Conservation (phyloP, 345 rosid genomes). For the Cardamine occulta region DNA sequence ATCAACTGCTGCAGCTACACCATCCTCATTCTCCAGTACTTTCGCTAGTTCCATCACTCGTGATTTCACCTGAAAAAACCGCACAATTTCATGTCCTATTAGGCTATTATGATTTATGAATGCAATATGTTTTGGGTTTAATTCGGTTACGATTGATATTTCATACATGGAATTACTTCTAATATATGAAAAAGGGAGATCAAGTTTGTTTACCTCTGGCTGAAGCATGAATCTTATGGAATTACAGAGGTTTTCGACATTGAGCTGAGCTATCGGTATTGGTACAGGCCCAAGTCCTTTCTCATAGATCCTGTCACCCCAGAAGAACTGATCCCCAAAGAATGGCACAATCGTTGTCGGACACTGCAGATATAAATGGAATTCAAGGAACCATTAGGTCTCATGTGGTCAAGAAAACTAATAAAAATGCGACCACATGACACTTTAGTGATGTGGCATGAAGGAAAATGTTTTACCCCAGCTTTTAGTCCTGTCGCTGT, state of each 20-base stretch:
- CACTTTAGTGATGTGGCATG: not conserved
- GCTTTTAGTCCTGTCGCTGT: conserved; percentile 95
- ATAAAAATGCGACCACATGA: conserved; percentile 7
- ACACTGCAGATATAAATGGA: conserved; percentile 57
- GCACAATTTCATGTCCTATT: conserved; percentile 10
- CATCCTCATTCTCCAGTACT: conserved; percentile 87
- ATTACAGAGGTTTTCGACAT: conserved; percentile 70
- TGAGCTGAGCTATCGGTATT: conserved; percentile 81
- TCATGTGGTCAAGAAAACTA: conserved; percentile 6
- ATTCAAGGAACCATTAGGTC: not conserved
- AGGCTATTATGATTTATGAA: no score
- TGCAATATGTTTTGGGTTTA: no score
- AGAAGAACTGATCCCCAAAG: conserved; percentile 98
- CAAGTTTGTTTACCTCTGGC: conserved; percentile 66
- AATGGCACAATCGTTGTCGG: conserved; percentile 96
- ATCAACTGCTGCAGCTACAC: conserved; percentile 86
- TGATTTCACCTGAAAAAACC: conserved; percentile 64
- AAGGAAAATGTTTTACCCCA: conserved; percentile 60
- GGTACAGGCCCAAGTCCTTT: conserved; percentile 86
- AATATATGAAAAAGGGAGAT: not conserved
- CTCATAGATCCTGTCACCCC: conserved; percentile 82
- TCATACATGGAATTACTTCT: no score
- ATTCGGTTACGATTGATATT: no score
- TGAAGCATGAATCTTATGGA: conserved; percentile 89
- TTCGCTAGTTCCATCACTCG: conserved; percentile 72